Evolutionary conservation across 176 grass and related monocot genomes (phyloP).

Genomic region (Ensete ventricosum): DNA sequence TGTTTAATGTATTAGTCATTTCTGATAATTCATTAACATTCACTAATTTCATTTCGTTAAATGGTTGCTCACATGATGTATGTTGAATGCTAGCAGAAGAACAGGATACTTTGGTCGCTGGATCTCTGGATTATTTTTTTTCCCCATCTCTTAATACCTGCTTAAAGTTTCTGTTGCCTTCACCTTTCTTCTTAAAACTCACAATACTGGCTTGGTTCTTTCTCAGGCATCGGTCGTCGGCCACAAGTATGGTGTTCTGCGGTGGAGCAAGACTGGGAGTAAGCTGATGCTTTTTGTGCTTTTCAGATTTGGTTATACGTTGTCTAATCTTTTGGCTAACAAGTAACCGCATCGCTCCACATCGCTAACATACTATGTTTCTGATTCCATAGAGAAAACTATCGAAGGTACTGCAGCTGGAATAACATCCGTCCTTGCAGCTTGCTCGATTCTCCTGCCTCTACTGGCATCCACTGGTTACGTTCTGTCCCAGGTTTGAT

Average conservation of each 20-base stretch:
- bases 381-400: conserved; percentile 63
- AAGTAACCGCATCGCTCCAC: neutral
- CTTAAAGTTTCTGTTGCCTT: no score
- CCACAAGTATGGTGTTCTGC: conserved; percentile 77
- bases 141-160: no score
- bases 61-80: neutral
- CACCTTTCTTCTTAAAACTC: neutral
- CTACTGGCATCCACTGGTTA: conserved; percentile 76
- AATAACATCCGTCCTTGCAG: conserved; percentile 74
- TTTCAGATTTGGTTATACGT: neutral
- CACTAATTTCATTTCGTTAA: neutral
- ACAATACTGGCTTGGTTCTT: conserved; percentile 3
- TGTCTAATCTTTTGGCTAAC: neutral
- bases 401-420: conserved; percentile 92
- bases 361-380: conserved; percentile 6
- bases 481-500: conserved; percentile 79
- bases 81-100: neutral
- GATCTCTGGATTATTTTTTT: no score
- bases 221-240: conserved; percentile 90
- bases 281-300: conserved; percentile 22
- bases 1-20: neutral
- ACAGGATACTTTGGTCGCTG: neutral
- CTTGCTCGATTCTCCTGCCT: conserved; percentile 68
- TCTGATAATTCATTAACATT: neutral
- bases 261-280: conserved; percentile 99